Evolutionary conservation across 345 rosid species (phyloP).

Genomic region (Rhodamnia rubescens): DNA sequence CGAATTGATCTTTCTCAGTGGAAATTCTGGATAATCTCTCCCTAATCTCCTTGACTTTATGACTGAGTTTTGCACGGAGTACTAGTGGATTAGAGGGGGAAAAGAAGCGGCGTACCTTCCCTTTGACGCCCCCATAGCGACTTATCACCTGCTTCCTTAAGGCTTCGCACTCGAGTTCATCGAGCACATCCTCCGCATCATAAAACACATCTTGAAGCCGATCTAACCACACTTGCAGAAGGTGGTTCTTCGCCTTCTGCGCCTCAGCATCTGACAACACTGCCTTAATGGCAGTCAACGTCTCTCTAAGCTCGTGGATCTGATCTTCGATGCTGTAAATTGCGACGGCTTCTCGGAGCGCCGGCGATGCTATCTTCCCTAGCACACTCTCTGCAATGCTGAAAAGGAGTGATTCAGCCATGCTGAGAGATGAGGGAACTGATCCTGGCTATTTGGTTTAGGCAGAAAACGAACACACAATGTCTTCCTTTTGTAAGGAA

Average conservation of each 20-base stretch:
- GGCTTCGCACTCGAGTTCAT: neutral
- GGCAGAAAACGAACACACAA: neutral
- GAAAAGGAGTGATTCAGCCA: neutral
- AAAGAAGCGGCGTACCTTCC: neutral
- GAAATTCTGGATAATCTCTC: neutral
- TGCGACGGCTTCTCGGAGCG: neutral
- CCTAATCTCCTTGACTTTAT: neutral
- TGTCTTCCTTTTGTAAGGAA: rapidly evolving
- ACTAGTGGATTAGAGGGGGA: neutral
- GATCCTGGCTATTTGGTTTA: neutral
- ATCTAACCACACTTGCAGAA: neutral
- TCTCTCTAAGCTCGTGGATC: neutral
- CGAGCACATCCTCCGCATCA: neutral
- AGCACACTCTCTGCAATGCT: neutral
- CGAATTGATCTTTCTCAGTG: neutral
- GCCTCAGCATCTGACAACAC: neutral
- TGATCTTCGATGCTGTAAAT: neutral
- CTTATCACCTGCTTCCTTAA: neutral
- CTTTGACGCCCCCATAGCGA: neutral
- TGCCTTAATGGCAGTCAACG: neutral
- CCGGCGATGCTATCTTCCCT: neutral
- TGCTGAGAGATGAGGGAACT: neutral
- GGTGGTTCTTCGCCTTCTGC: neutral
- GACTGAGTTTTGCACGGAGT: neutral
- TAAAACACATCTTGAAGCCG: neutral